Evolutionary conservation across 179 eudicot genomes (phyloP).

Genomic region (Nepenthes alata): DNA sequence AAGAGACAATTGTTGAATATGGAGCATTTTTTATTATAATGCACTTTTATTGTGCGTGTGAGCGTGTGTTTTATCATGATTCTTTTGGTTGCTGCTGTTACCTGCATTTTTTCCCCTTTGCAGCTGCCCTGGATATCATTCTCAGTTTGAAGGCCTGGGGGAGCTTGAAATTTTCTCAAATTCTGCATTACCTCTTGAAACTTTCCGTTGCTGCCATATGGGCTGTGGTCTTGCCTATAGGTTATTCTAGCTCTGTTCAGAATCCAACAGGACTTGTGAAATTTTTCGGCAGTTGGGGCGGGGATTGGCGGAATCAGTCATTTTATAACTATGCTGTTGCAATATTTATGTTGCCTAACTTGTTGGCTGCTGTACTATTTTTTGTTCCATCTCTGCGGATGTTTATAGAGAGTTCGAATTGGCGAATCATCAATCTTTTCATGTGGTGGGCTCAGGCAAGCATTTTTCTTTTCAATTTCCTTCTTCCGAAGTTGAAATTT

Average conservation of each 20-base stretch:
- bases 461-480: not conserved
- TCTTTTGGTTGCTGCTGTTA: not conserved
- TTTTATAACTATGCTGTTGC: constrained; percentile 57
- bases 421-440: constrained; percentile 47
- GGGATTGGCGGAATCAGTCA: constrained; percentile 41
- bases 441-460: constrained; percentile 99
- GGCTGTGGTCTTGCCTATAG: constrained; percentile 78
- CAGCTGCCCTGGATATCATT: constrained; percentile 80
- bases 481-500: not conserved
- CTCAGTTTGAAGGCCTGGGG: constrained; percentile 92
- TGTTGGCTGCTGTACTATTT: constrained; percentile 59
- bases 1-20: no score
- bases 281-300: constrained; percentile 63
- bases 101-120: constrained; percentile 3
- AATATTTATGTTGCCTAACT: constrained; percentile 67
- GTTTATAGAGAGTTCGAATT: constrained; percentile 72
- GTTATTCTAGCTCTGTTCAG: constrained; percentile 48
- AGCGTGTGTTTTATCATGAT: not conserved
- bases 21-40: no score
- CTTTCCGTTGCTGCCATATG: constrained; percentile 68
- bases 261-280: constrained; percentile 59
- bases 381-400: constrained; percentile 63
- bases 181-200: constrained; percentile 73
- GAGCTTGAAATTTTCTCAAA: constrained; percentile 71
- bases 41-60: no score